Conservation (phyloP, 768 basidiomycete species). For the Stropharia rugosoannulata region DNA sequence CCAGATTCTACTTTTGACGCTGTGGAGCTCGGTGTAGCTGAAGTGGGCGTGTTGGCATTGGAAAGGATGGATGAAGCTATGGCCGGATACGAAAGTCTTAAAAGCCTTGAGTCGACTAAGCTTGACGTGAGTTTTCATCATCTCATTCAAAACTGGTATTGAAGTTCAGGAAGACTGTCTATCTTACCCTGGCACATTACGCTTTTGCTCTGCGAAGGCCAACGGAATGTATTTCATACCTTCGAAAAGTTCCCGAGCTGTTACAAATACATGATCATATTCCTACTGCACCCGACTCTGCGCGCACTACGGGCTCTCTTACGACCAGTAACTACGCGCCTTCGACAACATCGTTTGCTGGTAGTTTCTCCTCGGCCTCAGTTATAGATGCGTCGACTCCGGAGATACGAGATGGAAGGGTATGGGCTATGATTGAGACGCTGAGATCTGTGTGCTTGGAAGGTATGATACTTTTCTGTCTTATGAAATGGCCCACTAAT, state of each 20-base stretch:
- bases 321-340: conserved; percentile 29
- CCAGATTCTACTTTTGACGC: conserved; percentile 12
- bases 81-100: conserved; percentile 53
- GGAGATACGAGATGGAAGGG: conserved; percentile 67
- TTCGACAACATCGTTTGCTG: conserved; percentile 49
- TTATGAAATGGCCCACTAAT: neutral
- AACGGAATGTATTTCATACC: conserved; percentile 58
- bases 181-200: conserved; percentile 74
- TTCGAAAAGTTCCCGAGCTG: conserved; percentile 54
- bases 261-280: conserved; percentile 54
- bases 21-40: conserved; percentile 39
- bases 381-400: conserved; percentile 38
- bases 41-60: conserved; percentile 57
- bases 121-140: conserved; percentile 51
- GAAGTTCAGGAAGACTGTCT: conserved; percentile 50
- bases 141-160: neutral
- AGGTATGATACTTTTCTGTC: conserved; percentile 43
- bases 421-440: conserved; percentile 72
- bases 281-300: conserved; percentile 36
- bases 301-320: conserved; percentile 34
- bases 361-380: conserved; percentile 48
- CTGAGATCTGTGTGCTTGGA: conserved; percentile 76
- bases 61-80: conserved; percentile 59
- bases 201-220: conserved; percentile 75
- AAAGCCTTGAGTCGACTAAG: conserved; percentile 46